Percentiles rank a stretch among this genome's conserved stretches.
Conservation (phyloP, 2,329 filamentous ascomycete species). For the Fonsecaea erecta region DNA sequence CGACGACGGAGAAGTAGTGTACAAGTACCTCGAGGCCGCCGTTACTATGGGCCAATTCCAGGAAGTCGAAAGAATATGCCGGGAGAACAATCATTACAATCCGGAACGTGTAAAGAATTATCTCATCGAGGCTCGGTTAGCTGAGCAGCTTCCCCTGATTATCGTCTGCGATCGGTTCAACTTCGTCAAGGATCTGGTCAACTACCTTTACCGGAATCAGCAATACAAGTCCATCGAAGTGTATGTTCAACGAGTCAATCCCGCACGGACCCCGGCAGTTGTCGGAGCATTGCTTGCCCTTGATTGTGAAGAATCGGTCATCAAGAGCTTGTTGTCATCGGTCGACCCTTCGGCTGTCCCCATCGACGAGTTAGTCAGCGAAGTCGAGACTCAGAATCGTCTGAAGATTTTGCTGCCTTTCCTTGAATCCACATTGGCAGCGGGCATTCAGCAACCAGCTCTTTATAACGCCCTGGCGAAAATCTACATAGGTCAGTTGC, state of each 20-base stretch:
- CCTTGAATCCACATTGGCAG: slow-evolving; percentile 86
- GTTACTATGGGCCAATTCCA: slow-evolving; percentile 91
- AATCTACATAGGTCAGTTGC: slow-evolving; percentile 76
- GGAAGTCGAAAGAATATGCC: slow-evolving; percentile 95
- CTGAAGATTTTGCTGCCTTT: slow-evolving; percentile 95
- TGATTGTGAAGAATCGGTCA: slow-evolving; percentile 94
- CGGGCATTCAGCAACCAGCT: slow-evolving; percentile 92
- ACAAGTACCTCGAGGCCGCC: slow-evolving; percentile 99
- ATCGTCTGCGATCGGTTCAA: slow-evolving; percentile 99
- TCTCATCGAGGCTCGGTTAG: slow-evolving; percentile 90
- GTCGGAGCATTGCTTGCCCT: slow-evolving; percentile 93
- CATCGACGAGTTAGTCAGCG: slow-evolving; percentile 88
- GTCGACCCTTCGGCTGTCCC: slow-evolving; percentile 84
- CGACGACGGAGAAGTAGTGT: slow-evolving; percentile 92
- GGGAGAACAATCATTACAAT: slow-evolving; percentile 88
- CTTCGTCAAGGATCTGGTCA: slow-evolving; percentile 93
- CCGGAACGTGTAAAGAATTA: slow-evolving; percentile 99
- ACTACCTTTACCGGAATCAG: slow-evolving; percentile 98
- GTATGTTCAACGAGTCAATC: slow-evolving; percentile 97
- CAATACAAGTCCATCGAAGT: slow-evolving; percentile 99
- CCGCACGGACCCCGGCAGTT: slow-evolving; percentile 84
- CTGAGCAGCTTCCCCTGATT: slow-evolving; percentile 92
- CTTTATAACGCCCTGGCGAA: slow-evolving; percentile 97
- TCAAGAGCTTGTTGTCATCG: slow-evolving; percentile 85
- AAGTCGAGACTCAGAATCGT: slow-evolving; percentile 95